Percentiles rank a stretch among this genome's conserved stretches.
Conservation (phyloP, 352 stramenopile species). For the Pythium scleroteichum region DNA sequence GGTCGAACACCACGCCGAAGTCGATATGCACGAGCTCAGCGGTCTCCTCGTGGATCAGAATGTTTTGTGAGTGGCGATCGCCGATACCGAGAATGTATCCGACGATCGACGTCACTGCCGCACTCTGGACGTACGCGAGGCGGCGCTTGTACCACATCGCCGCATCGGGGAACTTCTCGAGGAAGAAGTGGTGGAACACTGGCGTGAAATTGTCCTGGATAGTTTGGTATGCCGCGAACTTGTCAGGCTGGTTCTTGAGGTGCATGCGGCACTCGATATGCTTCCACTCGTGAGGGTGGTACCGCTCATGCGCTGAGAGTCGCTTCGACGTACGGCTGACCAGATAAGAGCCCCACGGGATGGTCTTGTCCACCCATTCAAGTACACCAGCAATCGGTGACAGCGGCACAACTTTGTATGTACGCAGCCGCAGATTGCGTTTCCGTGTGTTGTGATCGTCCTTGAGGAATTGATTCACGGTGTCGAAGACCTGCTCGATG, state of each 20-base stretch:
- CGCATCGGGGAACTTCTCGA: conserved; percentile 96
- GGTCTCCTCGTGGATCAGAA: conserved; percentile 97
- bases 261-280: conserved; percentile 74
- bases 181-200: conserved; percentile 97
- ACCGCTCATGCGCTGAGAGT: conserved; percentile 90
- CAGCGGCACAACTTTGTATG: conserved; percentile 95
- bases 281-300: conserved; percentile 95
- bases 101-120: conserved; percentile 97
- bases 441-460: conserved; percentile 62
- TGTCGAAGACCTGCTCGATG: conserved; percentile 90
- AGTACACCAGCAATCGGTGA: conserved; percentile 94
- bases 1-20: conserved; percentile 99
- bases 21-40: conserved; percentile 99
- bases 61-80: conserved; percentile 98
- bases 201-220: conserved; percentile 96
- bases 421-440: conserved; percentile 90
- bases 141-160: conserved; percentile 94
- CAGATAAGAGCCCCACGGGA: conserved; percentile 94
- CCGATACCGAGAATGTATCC: conserved; percentile 97
- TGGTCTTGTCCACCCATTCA: conserved; percentile 98
- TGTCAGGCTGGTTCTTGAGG: conserved; percentile 77
- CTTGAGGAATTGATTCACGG: conserved; percentile 87
- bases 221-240: conserved; percentile 82
- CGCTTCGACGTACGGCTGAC: conserved; percentile 48
- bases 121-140: conserved; percentile 94